Percentiles rank a stretch among this genome's conserved stretches.
These are phyloP conservation scores for Myochromella boudieri DNA, from an alignment of 768 basidiomycete species.

Conservation along the genomic window DNA sequence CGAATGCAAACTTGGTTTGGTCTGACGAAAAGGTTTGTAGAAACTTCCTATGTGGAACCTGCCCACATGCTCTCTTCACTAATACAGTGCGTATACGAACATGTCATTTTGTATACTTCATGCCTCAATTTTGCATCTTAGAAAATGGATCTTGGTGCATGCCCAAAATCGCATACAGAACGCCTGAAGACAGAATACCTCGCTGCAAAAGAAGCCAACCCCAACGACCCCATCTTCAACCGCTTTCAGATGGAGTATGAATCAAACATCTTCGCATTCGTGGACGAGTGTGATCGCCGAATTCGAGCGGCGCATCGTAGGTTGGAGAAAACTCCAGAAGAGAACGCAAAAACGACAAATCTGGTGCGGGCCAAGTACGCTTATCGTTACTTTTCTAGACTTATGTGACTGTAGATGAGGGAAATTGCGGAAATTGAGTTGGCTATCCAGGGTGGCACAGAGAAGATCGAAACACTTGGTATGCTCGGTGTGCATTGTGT, in stretches of 20 bases:
- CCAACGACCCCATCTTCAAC: slow-evolving; percentile 78
- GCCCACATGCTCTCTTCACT: slow-evolving; percentile 95
- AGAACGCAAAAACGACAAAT: slow-evolving; percentile 98
- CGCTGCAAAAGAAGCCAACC: slow-evolving; percentile 72
- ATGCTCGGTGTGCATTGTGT: slow-evolving; percentile 22
- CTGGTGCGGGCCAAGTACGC: slow-evolving; percentile 51
- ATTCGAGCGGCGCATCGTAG: slow-evolving; percentile 92
- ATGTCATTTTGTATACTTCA: background rate
- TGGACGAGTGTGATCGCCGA: slow-evolving; percentile 97
- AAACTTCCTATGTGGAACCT: slow-evolving; percentile 98
- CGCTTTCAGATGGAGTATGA: slow-evolving; percentile 96
- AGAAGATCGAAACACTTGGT: slow-evolving; percentile 96
- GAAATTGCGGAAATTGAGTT: slow-evolving; percentile 99
- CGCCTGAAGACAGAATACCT: slow-evolving; percentile 89
- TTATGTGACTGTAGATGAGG: slow-evolving; percentile 66
- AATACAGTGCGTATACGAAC: slow-evolving; percentile 75
- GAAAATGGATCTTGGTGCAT: slow-evolving; percentile 99
- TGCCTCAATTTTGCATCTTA: slow-evolving; percentile 28
- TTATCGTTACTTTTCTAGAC: background rate
- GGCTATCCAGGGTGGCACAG: slow-evolving; percentile 97
- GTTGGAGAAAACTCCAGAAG: slow-evolving; percentile 98
- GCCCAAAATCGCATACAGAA: slow-evolving; percentile 95
- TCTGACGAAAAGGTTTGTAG: slow-evolving; percentile 97
- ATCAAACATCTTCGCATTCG: slow-evolving; percentile 91
- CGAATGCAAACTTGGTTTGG: slow-evolving; percentile 90